Evolutionary conservation across 352 stramenopile genomes (phyloP).

Genomic region (Globisporangium carolinianum): DNA sequence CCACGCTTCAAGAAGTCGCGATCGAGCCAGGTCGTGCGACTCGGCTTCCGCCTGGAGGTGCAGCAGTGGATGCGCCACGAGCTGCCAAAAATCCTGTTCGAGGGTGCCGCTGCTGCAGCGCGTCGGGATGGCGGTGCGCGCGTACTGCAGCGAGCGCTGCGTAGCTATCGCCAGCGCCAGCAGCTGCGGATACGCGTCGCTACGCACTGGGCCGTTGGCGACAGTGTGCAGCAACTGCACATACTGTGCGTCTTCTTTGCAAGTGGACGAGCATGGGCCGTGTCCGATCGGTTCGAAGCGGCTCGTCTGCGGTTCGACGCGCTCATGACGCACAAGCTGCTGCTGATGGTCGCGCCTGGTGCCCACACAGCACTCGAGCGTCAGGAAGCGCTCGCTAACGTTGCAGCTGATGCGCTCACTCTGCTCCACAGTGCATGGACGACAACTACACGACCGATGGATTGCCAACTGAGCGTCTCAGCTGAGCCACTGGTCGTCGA

Average conservation of each 20-base stretch:
- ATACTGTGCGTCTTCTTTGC: slow-evolving; percentile 33
- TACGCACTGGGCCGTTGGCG: neutral
- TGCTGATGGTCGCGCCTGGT: slow-evolving; percentile 27
- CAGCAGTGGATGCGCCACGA: slow-evolving; percentile 29
- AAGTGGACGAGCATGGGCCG: slow-evolving; percentile 33
- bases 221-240: neutral
- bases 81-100: slow-evolving; percentile 28
- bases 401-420: slow-evolving; percentile 24
- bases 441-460: too few species aligned
- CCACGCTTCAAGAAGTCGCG: neutral
- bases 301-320: slow-evolving; percentile 30
- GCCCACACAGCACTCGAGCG: slow-evolving; percentile 23
- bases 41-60: slow-evolving; percentile 14
- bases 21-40: neutral
- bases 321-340: slow-evolving; percentile 36
- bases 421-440: slow-evolving; percentile 18
- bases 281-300: neutral
- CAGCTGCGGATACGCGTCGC: slow-evolving; percentile 17
- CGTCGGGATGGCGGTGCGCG: slow-evolving; percentile 19
- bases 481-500: slow-evolving; percentile 26
- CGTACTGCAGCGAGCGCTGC: slow-evolving; percentile 25
- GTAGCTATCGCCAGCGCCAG: slow-evolving; percentile 12
- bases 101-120: slow-evolving; percentile 19
- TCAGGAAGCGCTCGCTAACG: slow-evolving; percentile 21
- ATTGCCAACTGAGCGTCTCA: too few species aligned